Evolutionary conservation across 2,329 filamentous ascomycete species (phyloP).

Genomic region (Juglanconis oblonga): DNA sequence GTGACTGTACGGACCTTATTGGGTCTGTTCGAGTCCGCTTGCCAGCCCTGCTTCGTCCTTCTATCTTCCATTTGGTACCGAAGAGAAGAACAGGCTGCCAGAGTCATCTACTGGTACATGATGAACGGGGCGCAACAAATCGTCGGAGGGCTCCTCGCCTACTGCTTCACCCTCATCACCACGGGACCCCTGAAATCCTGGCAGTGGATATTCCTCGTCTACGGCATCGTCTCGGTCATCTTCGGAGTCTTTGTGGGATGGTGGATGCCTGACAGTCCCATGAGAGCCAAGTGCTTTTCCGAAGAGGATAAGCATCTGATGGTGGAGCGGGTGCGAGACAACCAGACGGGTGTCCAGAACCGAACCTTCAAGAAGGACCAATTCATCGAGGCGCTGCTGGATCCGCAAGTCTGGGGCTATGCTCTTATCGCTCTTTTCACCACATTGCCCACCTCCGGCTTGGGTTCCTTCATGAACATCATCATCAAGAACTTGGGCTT

Average conservation of each 20-base stretch:
- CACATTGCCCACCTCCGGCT: constrained; percentile 68
- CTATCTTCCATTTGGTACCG: constrained; percentile 70
- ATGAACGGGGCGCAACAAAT: constrained; percentile 75
- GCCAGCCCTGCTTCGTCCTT: constrained; percentile 66
- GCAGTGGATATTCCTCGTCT: constrained; percentile 67
- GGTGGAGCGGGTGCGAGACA: constrained; percentile 57
- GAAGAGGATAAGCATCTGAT: constrained; percentile 64
- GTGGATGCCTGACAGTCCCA: constrained; percentile 67
- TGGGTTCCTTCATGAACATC: constrained; percentile 72
- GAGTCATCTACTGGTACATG: constrained; percentile 73
- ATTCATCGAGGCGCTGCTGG: constrained; percentile 50
- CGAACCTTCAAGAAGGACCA: constrained; percentile 45
- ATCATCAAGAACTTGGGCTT: constrained; percentile 72
- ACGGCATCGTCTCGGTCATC: constrained; percentile 60
- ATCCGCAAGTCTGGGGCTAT: constrained; percentile 67
- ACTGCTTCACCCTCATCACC: constrained; percentile 56
- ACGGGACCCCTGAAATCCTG: constrained; percentile 57
- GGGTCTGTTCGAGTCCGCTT: constrained; percentile 69
- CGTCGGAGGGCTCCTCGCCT: constrained; percentile 67
- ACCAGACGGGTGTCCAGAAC: constrained; percentile 62
- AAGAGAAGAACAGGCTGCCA: constrained; percentile 62
- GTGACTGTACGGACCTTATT: constrained; percentile 62
- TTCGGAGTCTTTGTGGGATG: constrained; percentile 63
- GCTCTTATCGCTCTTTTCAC: constrained; percentile 66
- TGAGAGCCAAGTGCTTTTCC: constrained; percentile 63